Evolutionary conservation across 805 yeast species (phyloP).

Genomic region (Yarrowia hollandica): DNA sequence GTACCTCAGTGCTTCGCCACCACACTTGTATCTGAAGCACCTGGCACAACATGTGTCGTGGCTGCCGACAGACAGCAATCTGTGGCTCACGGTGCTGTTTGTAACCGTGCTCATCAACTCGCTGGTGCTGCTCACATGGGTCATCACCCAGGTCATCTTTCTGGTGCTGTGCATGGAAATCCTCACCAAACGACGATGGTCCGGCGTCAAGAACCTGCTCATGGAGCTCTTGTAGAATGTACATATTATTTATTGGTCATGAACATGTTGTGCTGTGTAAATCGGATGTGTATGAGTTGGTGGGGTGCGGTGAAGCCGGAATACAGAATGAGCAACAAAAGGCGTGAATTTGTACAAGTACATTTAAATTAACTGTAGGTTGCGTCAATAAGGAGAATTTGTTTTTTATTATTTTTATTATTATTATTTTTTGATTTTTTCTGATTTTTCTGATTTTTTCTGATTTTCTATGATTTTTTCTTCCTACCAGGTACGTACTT

Average conservation of each 20-base stretch:
- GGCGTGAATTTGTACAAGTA: too few relatives aligned
- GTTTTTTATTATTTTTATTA: too few relatives aligned
- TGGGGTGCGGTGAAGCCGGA: too few relatives aligned
- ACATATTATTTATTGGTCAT: conserved; percentile 11
- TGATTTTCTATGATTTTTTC: too few relatives aligned
- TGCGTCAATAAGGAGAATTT: too few relatives aligned
- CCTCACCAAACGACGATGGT: conserved; percentile 13
- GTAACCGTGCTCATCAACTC: not conserved
- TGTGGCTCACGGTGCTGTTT: conserved; percentile 11
- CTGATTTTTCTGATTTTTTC: not conserved
- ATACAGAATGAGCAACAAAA: too few relatives aligned
- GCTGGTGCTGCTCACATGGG: conserved; percentile 20
- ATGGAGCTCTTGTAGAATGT: not conserved
- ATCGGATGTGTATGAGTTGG: too few relatives aligned
- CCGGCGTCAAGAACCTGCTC: not conserved
- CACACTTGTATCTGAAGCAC: not conserved
- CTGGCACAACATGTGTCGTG: conserved; percentile 9
- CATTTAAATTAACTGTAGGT: too few relatives aligned
- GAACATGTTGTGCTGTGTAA: too few relatives aligned
- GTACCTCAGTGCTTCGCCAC: not conserved
- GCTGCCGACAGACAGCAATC: not conserved
- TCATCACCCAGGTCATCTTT: conserved; percentile 20
- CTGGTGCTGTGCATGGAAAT: conserved; percentile 26
- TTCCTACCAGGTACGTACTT: too few relatives aligned
- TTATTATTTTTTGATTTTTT: not conserved